Evolutionary conservation across 1,139 yeast species (phyloP), one percentile per base, ranked within the genome.

Genomic region (Kodamaea suecica): DNA sequence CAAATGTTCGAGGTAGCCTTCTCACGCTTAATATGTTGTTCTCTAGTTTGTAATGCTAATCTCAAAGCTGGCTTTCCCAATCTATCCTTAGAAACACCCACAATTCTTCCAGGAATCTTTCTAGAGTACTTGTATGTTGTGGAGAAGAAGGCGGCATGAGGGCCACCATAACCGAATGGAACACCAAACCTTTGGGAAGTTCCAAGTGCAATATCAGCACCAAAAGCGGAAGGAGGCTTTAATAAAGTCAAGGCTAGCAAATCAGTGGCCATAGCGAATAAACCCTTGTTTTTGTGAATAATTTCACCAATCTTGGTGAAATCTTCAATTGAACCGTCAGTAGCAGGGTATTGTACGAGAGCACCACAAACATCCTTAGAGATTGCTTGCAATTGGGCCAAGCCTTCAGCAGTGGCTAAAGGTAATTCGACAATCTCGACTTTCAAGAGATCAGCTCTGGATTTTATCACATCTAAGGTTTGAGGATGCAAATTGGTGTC

Each of bases 121-220:
- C 98, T 79, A 55, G 87, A 85, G 53, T 84, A 75, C 43, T 78
- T 74, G 42, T 79, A 75, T 17, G 79, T 72, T 33, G 94, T 95
- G 11, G 97, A 87, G 53, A 92, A 90, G 66, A 87, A 92, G 0
- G 96, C 98, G 35, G 98, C 98, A 59, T 92, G 98, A 4, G 98
- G 98, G 23, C 98, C 98, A 54, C 98, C 98, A 55, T 81, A 92
- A 10, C 97, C 98, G 65, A 90, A 78, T 38, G 98, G 97, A 30
- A 92, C 97, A 53, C 98, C 98, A 50, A 92, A 87, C 61, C 98
- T 76, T 70, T 92, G 98, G 4, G 97, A 77, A 13, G 88, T 80
- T 37, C 98, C 98, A 38, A 92, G 70, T 2, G 85, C 96, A 40
- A 92, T 84, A 58, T 92, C 98, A 31, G 97, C 97, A 36, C 90